Evolutionary conservation across 371 early-diverging fungal genomes (phyloP).

Genomic region (Umbelopsis sp.): DNA sequence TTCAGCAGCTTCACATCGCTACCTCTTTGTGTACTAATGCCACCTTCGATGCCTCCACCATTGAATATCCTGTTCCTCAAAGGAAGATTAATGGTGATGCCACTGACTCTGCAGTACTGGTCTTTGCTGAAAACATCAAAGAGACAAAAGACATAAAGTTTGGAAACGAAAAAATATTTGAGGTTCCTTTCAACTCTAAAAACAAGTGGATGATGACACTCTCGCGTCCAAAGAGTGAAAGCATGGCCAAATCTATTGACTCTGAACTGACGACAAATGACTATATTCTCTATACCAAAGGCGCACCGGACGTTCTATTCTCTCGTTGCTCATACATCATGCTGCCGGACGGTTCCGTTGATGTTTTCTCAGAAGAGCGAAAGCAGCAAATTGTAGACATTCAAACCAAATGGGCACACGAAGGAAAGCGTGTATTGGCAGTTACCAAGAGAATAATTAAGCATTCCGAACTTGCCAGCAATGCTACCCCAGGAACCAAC

Average conservation of each 20-base stretch:
- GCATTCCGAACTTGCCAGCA: constrained; percentile 27
- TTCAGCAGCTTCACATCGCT: constrained; percentile 53
- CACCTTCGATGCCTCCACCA: constrained; percentile 50
- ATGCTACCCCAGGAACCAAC: constrained; percentile 25
- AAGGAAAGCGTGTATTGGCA: constrained; percentile 73
- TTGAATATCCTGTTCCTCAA: constrained; percentile 50
- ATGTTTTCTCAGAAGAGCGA: constrained; percentile 46
- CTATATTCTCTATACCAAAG: constrained; percentile 65
- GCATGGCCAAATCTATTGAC: constrained; percentile 35
- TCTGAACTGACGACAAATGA: constrained; percentile 24
- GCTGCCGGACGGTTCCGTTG: constrained; percentile 42
- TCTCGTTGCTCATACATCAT: constrained; percentile 49
- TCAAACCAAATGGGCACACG: constrained; percentile 63
- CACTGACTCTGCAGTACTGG: constrained; percentile 77
- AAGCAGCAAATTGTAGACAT: constrained; percentile 33
- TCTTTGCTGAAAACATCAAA: constrained; percentile 53
- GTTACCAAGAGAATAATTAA: constrained; percentile 49
- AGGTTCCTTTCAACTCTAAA: constrained; percentile 73
- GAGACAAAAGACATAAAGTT: constrained; percentile 25
- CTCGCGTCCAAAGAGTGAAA: constrained; percentile 24
- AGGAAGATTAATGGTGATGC: constrained; percentile 72
- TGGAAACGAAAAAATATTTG: constrained; percentile 45
- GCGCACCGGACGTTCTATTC: constrained; percentile 79
- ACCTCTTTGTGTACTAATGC: constrained; percentile 71
- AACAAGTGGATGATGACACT: constrained; percentile 75